Conservation (phyloP, 257 asterid genomes). For the Fraxinus cuspidata region DNA sequence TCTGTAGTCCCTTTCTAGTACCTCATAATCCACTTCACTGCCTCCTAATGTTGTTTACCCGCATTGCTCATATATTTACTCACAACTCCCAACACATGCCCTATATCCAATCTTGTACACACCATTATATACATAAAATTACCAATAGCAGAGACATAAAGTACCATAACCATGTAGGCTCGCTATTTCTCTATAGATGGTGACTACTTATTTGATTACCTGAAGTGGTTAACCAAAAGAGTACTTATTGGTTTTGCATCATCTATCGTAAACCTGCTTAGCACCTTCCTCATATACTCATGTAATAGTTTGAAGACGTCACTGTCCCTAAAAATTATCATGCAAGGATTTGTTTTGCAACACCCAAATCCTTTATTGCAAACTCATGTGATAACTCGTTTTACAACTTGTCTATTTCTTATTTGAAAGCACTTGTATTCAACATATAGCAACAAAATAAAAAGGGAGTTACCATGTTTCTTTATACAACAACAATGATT, state of each 20-base stretch:
- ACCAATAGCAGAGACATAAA: background rate
- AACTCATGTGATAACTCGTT: too few relatives aligned
- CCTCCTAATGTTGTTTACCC: background rate
- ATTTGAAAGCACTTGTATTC: too few relatives aligned
- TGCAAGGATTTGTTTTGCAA: too few relatives aligned
- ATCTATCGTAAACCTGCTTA: background rate
- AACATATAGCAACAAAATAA: too few relatives aligned
- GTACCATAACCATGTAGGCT: background rate
- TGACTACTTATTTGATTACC: background rate
- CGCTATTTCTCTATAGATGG: background rate
- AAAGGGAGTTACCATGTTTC: too few relatives aligned
- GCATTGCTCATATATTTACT: background rate
- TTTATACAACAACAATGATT: too few relatives aligned
- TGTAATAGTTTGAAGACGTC: too few relatives aligned
- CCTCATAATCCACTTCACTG: background rate
- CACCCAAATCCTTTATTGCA: too few relatives aligned
- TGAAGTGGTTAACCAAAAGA: background rate
- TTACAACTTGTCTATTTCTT: too few relatives aligned
- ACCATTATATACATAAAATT: constrained; percentile 1
- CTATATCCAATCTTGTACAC: background rate
- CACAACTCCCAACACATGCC: background rate
- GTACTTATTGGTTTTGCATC: background rate
- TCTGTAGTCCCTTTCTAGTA: too few relatives aligned
- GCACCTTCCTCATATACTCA: background rate
- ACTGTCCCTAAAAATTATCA: too few relatives aligned